phyloP scores from a whole-genome alignment of 345 rosid genomes.

The Viola odorata region DNA sequence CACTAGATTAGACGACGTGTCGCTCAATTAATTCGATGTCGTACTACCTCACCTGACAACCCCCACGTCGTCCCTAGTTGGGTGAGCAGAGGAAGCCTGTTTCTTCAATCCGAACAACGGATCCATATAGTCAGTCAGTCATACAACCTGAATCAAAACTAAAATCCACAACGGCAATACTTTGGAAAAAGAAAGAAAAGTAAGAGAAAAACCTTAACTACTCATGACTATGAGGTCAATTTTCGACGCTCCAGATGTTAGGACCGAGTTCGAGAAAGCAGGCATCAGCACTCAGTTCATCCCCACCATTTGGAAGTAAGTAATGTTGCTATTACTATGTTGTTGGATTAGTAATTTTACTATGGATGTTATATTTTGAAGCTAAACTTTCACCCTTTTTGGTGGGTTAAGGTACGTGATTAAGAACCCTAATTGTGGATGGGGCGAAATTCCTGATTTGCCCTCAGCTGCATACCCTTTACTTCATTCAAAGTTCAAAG shows the following conservation, averaged over 20 bases:
- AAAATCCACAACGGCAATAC: neutral
- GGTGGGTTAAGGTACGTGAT: slow-evolving; percentile 40
- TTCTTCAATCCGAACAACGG: too few relatives aligned
- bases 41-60: neutral
- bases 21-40: too few relatives aligned
- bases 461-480: slow-evolving; percentile 66
- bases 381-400: neutral
- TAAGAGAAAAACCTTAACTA: neutral
- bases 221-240: slow-evolving; percentile 42
- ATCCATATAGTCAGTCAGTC: too few relatives aligned
- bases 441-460: slow-evolving; percentile 64
- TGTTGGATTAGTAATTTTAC: neutral
- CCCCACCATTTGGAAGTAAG: slow-evolving; percentile 71
- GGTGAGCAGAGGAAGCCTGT: neutral
- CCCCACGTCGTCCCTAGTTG: neutral
- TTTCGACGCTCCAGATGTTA: slow-evolving; percentile 58
- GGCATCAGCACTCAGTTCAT: slow-evolving; percentile 55
- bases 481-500: slow-evolving; percentile 72
- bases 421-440: slow-evolving; percentile 71
- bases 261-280: slow-evolving; percentile 49
- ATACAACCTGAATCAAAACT: neutral
- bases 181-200: neutral
- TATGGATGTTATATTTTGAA: neutral
- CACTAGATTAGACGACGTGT: too few relatives aligned
- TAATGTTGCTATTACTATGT: neutral